Evolutionary conservation across 2,329 filamentous ascomycete species (phyloP), one percentile per base, ranked within the genome.

Genomic region (Rhinocladiella mackenziei): DNA sequence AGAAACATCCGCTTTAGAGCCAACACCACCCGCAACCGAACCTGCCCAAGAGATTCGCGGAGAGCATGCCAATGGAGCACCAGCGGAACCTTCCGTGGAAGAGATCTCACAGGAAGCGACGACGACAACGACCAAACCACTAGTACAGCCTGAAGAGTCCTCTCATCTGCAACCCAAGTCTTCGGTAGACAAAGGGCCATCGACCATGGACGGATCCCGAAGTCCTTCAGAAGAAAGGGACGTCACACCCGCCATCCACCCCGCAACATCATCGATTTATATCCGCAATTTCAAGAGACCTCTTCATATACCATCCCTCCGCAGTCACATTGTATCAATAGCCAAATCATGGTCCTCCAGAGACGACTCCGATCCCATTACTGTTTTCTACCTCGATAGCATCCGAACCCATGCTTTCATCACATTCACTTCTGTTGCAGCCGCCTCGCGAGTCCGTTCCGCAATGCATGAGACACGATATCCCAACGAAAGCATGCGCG

Each of bases 221-320:
- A 15, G 53, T 49, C 4, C 61, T 60, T 53, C 59, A 58, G 33
- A 68, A 69, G 48, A 62, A 57, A 11, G 62, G 67, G 30, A 58
- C 14, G 65, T 75, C 11, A 60, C 67, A 18, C 80, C 83, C 5
- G 75, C 86, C 0, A 66, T 82, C 25, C 86, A 92, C 62, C 76
- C 79, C 15, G 81, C 84, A 4, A 91, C 89, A 2, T 68, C 79
- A 22, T 83, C 86, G 11, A 71, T 97, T 34, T 97, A 96, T 67
- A 92, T 97, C 56, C 83, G 83, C 63, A 84, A 95, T 58, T 79
- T 97, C 42, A 89, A 94, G 80, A 83, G 91, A 34, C 89, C 92
- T 7, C 72, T 97, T 15, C 84, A 87, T 47, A 76, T 80, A 1
- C 69, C 72, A 18, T 71, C 73, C 13, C 76, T 97, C 1, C 79